Percentiles rank a stretch among this genome's conserved stretches.
Conservation (phyloP, 495 filamentous ascomycete species). For the Pseudevernia furfuracea region DNA sequence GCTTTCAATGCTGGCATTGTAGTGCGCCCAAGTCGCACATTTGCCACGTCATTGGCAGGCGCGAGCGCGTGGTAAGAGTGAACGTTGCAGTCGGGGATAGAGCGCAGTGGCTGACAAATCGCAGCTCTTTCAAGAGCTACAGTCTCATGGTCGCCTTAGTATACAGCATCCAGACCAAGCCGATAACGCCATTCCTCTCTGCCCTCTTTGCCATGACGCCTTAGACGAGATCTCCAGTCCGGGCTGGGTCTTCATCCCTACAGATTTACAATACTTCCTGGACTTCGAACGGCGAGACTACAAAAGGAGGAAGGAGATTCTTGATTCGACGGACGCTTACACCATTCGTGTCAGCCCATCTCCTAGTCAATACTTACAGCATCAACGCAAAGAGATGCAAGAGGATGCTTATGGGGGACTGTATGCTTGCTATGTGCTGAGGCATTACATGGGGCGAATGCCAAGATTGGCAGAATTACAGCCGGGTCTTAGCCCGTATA, state of each 20-base stretch:
- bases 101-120: background rate
- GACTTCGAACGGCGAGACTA: constrained; percentile 22
- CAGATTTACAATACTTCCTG: constrained; percentile 11
- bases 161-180: background rate
- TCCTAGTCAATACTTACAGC: background rate
- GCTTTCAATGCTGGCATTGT: background rate
- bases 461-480: constrained; percentile 1
- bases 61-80: background rate
- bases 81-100: background rate
- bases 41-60: constrained; percentile 1
- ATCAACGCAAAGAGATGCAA: background rate
- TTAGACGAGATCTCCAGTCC: constrained; percentile 10
- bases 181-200: background rate
- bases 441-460: constrained; percentile 6
- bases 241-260: constrained; percentile 9
- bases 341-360: constrained; percentile 1
- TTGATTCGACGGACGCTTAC: background rate
- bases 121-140: background rate
- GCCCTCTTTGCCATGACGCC: background rate
- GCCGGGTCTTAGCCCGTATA: background rate
- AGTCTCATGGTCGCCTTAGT: background rate
- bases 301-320: constrained; percentile 6
- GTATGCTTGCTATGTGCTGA: background rate
- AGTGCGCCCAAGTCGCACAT: background rate
- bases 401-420: background rate